Percentiles rank a stretch among this genome's conserved stretches.
phyloP scores from a whole-genome alignment of 345 rosid genomes.

The Murraya paniculata region DNA sequence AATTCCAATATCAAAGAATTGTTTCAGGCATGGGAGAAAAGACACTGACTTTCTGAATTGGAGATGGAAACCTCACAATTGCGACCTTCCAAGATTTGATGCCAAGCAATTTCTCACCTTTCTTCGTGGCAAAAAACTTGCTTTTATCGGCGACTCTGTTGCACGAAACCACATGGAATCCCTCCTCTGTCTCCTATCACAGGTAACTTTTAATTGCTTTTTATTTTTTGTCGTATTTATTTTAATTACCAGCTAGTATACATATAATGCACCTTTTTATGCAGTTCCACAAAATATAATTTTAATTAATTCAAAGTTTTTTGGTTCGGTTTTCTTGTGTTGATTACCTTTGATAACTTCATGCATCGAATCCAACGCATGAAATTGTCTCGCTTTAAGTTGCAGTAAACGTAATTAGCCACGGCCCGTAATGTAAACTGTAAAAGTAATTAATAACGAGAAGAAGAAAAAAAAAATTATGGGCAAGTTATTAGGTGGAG shows the following conservation, averaged over 20 bases:
- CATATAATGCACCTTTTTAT: no score
- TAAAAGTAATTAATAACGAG: no score
- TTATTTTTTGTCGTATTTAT: no score
- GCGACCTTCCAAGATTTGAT: constrained; percentile 67
- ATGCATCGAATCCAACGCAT: no score
- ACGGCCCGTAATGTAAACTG: no score
- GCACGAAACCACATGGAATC: constrained; percentile 94
- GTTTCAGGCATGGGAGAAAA: constrained; percentile 67
- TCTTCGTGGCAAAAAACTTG: constrained; percentile 70
- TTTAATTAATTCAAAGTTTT: no score
- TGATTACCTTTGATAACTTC: no score
- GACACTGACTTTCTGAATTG: constrained; percentile 70
- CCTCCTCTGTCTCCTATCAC: constrained; percentile 82
- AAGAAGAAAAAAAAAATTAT: not conserved
- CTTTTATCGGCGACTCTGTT: constrained; percentile 86
- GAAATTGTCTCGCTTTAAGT: no score
- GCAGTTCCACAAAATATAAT: no score
- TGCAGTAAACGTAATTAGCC: no score
- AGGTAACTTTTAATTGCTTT: constrained; percentile 31
- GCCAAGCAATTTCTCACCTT: constrained; percentile 43
- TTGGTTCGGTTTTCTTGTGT: no score
- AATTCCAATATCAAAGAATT: constrained; percentile 73
- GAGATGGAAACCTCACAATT: constrained; percentile 87
- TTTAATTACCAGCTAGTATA: no score
- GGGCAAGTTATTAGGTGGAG: not conserved